Evolutionary conservation across 2,329 filamentous ascomycete species (phyloP).

Genomic region (Thielaviopsis populi): DNA sequence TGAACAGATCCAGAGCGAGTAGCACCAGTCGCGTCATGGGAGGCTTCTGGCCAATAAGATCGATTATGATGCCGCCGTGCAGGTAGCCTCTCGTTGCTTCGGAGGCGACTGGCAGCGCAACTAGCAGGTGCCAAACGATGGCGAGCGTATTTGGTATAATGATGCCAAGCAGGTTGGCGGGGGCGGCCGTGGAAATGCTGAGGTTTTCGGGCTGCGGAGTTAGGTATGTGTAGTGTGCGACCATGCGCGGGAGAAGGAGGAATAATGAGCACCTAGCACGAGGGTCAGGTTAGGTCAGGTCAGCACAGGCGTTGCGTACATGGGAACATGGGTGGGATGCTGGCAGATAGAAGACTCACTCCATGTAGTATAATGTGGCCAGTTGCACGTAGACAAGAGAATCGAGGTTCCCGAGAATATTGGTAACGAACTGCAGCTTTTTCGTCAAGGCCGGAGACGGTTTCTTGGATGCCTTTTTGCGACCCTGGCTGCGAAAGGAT

Average conservation of each 20-base stretch:
- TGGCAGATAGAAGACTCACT: conserved; percentile 32
- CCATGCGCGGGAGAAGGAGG: conserved; percentile 42
- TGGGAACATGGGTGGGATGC: background rate
- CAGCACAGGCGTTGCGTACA: conserved; percentile 9
- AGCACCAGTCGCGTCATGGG: conserved; percentile 42
- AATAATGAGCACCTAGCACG: conserved; percentile 47
- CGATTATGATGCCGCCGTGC: conserved; percentile 51
- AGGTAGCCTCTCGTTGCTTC: conserved; percentile 50
- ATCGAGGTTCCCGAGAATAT: conserved; percentile 47
- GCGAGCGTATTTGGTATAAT: conserved; percentile 45
- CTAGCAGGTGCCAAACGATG: conserved; percentile 43
- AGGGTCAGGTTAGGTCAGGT: too few species aligned
- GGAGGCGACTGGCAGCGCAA: conserved; percentile 39
- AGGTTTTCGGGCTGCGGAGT: conserved; percentile 46
- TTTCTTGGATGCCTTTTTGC: conserved; percentile 23
- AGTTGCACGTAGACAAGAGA: conserved; percentile 49
- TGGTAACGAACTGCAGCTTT: conserved; percentile 45
- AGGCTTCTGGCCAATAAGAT: conserved; percentile 52
- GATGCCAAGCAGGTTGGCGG: conserved; percentile 42
- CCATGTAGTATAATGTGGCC: conserved; percentile 54
- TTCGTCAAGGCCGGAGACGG: conserved; percentile 33
- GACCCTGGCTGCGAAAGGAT: conserved; percentile 23
- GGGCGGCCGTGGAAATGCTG: conserved; percentile 40
- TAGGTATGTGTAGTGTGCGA: conserved; percentile 48
- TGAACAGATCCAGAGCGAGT: conserved; percentile 39